Base-by-base conservation (phyloP, 2,329 filamentous ascomycete genomes). In the Epichloe typhina region DNA sequence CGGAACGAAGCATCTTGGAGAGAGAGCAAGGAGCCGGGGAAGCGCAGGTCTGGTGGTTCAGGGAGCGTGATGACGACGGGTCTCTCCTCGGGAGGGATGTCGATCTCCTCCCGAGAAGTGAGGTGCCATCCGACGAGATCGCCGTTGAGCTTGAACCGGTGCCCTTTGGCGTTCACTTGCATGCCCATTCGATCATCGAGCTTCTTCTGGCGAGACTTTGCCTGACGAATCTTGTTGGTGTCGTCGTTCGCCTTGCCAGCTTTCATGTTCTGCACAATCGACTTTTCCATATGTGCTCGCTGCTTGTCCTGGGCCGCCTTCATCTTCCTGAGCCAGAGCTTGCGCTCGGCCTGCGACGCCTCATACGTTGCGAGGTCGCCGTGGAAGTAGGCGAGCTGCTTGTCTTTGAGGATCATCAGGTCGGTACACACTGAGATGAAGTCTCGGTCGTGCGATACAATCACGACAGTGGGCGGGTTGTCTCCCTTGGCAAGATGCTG, bases 371-470 rank as follows among this genome's bases (percentile, higher is more conserved):
- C 74, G 0, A 94, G 70, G 52, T 86, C 84, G 2, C 88, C 88
- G 46, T 83, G 80, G 66, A 93, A 93, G 51, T 84, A 84, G 2
- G 79, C 79, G 1, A 94, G 71, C 15, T 74, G 72, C 58, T 86
- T 81, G 51, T 91, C 83, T 33, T 82, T 81, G 19, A 94, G 69
- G 36, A 94, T 80, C 21, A 94, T 73, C 2, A 91, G 75, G 64
- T 94, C 85, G 8, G 84, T 88, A 55, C 88, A 83, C 0, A 82
- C 76, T 48, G 88, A 83, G 46, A 84, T 79, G 61, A 95, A 94
- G 56, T 86, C 83, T 15, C 88, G 79, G 63, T 95, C 88, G 66
- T 95, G 88, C 0, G 88, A 93, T 3, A 93, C 87, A 1, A 93
- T 71, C 15, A 94, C 72, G 1, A 93, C 73, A 0, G 87, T 93